Base-by-base conservation (phyloP, 768 basidiomycete species). In the Suillus tomentosus region DNA sequence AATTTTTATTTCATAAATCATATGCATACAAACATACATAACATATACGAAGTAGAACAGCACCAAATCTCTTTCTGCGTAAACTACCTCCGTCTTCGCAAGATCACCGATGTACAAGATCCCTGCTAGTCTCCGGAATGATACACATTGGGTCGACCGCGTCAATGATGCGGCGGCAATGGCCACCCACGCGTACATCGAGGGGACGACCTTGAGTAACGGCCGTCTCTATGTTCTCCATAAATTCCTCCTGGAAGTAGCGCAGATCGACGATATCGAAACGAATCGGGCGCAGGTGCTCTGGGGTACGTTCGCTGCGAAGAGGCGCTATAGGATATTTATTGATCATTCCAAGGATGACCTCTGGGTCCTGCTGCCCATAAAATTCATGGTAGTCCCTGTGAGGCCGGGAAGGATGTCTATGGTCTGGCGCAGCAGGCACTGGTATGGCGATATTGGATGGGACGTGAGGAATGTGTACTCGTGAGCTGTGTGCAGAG, bases 161-260 rank as follows among this genome's bases (percentile, higher is more conserved):
- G 2, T 53, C 55, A 5, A 67, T 9, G 17, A 65, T 39, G 19
- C 66, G 64, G 45, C 58, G 64, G 36, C 54, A 61, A 6, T 24
- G 22, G 31, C 51, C 61, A 31, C 65, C 57, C 37, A 39, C 64
- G 17, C 64, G 66, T 31, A 48, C 66, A 40, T 67, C 64, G 5
- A 67, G 64, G 15, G 66, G 64, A 24, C 64, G 64, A 43, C 66
- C 66, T 19, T 47, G 50, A 6, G 43, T 43, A 22, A 58, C 3
- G 3, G 66, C 66, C 6, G 36, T n/a, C n/a, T 48, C 60, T 8
- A 57, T 10, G 27, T 42, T 57, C 34, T 47, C 27, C 51, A 59
- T 47, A 42, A 65, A 19, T 14, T 43, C 45, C 36, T 62, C 31
- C 43, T 36, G 31, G 17, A 31, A 53, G 39, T 64, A 57, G 2